Conservation (phyloP, 352 stramenopile genomes). For the Phytophthora macrochlamydospora region DNA sequence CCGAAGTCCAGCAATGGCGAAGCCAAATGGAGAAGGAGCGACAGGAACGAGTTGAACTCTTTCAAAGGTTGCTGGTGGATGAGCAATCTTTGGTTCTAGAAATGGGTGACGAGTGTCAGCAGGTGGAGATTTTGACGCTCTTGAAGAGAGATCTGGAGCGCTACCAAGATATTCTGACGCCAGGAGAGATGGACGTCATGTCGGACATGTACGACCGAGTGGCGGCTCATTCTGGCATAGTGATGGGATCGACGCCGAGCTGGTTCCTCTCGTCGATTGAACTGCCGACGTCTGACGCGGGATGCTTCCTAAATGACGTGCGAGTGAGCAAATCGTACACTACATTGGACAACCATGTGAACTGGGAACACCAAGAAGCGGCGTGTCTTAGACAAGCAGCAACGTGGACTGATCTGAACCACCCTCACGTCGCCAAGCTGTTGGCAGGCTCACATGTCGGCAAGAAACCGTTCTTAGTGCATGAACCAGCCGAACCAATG, state of each 20-base stretch:
- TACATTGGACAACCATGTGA: conserved; percentile 14
- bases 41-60: conserved; percentile 16
- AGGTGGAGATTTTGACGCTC: conserved; percentile 30
- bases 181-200: conserved; percentile 28
- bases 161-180: conserved; percentile 15
- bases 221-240: conserved; percentile 17
- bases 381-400: conserved; percentile 27
- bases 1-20: conserved; percentile 19
- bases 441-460: conserved; percentile 33
- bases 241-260: conserved; percentile 20
- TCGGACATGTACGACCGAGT: conserved; percentile 24
- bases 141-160: conserved; percentile 18
- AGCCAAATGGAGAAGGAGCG: conserved; percentile 17
- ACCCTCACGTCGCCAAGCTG: conserved; percentile 36
- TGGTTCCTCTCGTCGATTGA: conserved; percentile 31
- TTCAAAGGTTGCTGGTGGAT: conserved; percentile 12
- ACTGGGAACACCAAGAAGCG: conserved; percentile 26
- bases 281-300: conserved; percentile 2
- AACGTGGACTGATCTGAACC: conserved; percentile 32
- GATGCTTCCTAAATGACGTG: conserved; percentile 27
- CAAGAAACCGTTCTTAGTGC: conserved; percentile 30
- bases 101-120: conserved; percentile 28
- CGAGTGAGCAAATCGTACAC: conserved; percentile 24
- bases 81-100: conserved; percentile 14
- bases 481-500: conserved; percentile 24